Conservation (phyloP, 495 filamentous ascomycete species). For the Tuber brumale region DNA sequence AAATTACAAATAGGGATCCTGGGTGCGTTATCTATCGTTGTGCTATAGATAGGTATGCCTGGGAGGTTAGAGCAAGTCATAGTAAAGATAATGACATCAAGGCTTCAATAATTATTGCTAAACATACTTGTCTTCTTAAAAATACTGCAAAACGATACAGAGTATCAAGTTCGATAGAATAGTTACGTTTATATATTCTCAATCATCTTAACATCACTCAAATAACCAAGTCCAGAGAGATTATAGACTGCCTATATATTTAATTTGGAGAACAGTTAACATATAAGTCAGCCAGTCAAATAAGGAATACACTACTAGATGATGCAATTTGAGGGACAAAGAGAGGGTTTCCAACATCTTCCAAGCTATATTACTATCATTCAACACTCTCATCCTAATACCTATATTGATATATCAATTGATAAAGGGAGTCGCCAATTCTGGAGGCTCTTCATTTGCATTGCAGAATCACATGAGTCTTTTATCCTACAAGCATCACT, state of each 20-base stretch:
- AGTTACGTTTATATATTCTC: background rate
- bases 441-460: too few relatives aligned
- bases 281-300: conserved; percentile 2
- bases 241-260: conserved; percentile 3
- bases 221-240: conserved; percentile 6
- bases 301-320: conserved; percentile 4
- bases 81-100: background rate
- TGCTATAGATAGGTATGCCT: background rate
- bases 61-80: conserved; percentile 8
- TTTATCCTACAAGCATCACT: conserved; percentile 3
- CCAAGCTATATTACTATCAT: background rate
- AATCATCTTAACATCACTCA: conserved; percentile 13
- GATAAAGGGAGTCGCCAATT: too few relatives aligned
- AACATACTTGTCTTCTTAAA: background rate
- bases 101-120: too few relatives aligned
- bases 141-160: background rate
- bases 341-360: conserved; percentile 10
- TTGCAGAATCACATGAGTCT: too few relatives aligned
- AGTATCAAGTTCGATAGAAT: conserved; percentile 7
- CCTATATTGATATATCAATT: too few relatives aligned
- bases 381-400: too few relatives aligned
- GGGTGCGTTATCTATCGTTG: background rate
- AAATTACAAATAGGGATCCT: background rate
- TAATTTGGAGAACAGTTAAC: conserved; percentile 6
- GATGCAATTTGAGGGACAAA: background rate